A percentile compares a stretch with the other conserved stretches of the same genome.
Conservation (phyloP, 345 rosid genomes). For the Turnera subulata region DNA sequence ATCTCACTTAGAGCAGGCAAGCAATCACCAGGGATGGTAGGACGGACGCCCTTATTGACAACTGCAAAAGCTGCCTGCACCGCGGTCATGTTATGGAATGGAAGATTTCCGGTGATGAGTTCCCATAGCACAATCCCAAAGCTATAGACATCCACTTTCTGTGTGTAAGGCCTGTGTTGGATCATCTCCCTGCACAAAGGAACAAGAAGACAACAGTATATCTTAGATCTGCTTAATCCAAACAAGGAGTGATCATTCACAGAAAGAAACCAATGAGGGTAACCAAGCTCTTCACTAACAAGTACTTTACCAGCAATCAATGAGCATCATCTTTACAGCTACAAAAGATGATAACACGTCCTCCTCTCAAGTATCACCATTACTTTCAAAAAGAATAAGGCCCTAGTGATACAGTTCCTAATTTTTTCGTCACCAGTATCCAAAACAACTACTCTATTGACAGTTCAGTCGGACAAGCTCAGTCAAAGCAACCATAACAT, state of each 20-base stretch:
- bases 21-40: conserved; percentile 23
- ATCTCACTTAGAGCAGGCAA: conserved; percentile 26
- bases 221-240: background rate
- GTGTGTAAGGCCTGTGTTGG: conserved; percentile 29
- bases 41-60: conserved; percentile 29
- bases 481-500: too few species aligned
- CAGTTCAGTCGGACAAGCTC: too few species aligned
- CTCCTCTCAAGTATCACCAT: too few species aligned
- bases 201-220: background rate
- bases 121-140: conserved; percentile 32
- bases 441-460: too few species aligned
- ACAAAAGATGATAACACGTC: too few species aligned
- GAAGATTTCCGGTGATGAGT: conserved; percentile 27
- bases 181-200: conserved; percentile 26
- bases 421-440: too few species aligned
- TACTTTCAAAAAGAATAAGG: too few species aligned
- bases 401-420: too few species aligned
- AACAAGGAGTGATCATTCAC: too few species aligned
- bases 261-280: background rate
- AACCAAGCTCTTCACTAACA: too few species aligned
- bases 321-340: too few species aligned
- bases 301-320: too few species aligned
- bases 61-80: conserved; percentile 35
- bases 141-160: conserved; percentile 32
- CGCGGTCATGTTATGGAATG: conserved; percentile 31